Base-by-base conservation (phyloP, 139 green algal species). In the Chlorella sp. region DNA sequence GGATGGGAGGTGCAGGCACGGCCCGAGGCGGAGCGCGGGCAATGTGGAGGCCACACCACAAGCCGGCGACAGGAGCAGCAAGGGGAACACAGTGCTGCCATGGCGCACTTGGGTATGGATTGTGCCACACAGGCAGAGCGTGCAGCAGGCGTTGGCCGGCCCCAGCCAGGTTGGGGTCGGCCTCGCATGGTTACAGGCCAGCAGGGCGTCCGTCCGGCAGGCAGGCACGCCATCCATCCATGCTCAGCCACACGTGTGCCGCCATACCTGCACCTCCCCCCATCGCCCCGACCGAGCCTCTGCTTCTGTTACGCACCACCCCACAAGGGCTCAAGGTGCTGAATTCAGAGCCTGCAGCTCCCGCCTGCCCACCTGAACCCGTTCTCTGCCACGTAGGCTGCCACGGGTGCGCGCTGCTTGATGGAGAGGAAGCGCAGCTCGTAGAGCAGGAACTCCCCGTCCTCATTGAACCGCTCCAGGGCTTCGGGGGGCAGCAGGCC, bases 341-440 rank as follows among this genome's bases (percentile, higher is more conserved):
- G 9, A 9, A 57, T 57, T 57, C 5, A 57, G 9, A 16, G 48
- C 32, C 36, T 57, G 86, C 79, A 57, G 60, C 22, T 18, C 61
- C 40, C 66, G 2, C 15, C 12, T 9, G 18, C 84, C 37, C 61
- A 87, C 60, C 37, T 90, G 22, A 90, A 73, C 42, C 91, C 11
- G 30, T 96, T 92, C 36, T 94, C 86, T 7, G 90, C 89, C 42
- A 97, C 93, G 85, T 94, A 94, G 14, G 53, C 36, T 9, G 84
- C 92, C 3, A 80, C 88, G n/a, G 88, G 36, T 1, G 79, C 60
- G 42, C 92, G 91, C 78, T 90, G 73, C 5, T 34, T 36, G 30
- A 78, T 86, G 66, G 91, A 84, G 19, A 98, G 92, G 86, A 96
- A 95, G 77, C 95, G 93, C 82, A 98, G 94, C 73, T 95, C 94